Conservation (phyloP, 768 basidiomycete species). For the Paxillus rubicundulus region DNA sequence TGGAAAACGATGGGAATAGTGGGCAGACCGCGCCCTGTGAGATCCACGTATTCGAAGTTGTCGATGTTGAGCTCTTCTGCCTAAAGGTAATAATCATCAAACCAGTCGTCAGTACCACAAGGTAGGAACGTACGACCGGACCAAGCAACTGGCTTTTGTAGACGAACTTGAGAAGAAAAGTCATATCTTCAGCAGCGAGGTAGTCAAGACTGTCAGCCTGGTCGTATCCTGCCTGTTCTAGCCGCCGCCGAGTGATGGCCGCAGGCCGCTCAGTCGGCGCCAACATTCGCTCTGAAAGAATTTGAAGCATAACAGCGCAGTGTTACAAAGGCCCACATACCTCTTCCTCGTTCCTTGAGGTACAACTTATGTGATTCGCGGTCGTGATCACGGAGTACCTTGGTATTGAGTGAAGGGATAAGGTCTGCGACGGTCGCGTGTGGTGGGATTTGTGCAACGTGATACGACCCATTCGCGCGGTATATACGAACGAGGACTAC, state of each 20-base stretch:
- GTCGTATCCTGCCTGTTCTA: conserved; percentile 89
- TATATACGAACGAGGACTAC: conserved; percentile 72
- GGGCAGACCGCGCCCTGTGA: conserved; percentile 75
- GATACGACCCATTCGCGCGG: conserved; percentile 67
- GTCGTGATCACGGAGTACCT: conserved; percentile 48
- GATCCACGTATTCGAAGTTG: conserved; percentile 74
- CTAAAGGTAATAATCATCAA: conserved; percentile 36
- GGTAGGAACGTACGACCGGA: conserved; percentile 47
- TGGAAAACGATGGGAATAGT: conserved; percentile 89
- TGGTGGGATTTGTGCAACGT: conserved; percentile 63
- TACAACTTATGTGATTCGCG: conserved; percentile 67
- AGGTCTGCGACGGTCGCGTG: conserved; percentile 68
- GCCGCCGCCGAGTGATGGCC: conserved; percentile 74
- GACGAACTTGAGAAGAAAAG: conserved; percentile 85
- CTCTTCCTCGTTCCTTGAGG: conserved; percentile 72
- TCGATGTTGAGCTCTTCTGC: conserved; percentile 73
- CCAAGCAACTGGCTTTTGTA: conserved; percentile 78
- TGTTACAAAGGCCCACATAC: conserved; percentile 35
- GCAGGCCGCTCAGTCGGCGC: conserved; percentile 81
- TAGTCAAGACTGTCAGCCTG: conserved; percentile 75
- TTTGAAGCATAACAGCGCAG: not conserved
- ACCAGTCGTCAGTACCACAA: not conserved
- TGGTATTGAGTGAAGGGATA: conserved; percentile 57
- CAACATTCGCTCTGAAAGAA: conserved; percentile 71
- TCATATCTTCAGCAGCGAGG: conserved; percentile 73